Evolutionary conservation across 2,329 filamentous ascomycete genomes (phyloP).

Genomic region (Fusarium robinianum): DNA sequence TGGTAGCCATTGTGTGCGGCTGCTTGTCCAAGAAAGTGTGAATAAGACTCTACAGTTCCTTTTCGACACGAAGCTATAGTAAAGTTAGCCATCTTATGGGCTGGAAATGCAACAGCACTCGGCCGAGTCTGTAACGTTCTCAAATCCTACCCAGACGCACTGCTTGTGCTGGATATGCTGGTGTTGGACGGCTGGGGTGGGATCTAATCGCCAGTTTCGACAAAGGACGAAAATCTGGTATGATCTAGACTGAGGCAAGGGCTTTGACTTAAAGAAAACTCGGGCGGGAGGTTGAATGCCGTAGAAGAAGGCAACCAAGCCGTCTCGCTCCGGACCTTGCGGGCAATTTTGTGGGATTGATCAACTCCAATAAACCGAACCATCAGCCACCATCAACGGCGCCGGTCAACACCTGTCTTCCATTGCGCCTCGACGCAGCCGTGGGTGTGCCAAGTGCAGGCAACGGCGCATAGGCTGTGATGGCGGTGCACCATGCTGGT

Average conservation of each 20-base stretch:
- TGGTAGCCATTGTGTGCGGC: not conserved
- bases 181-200: not conserved
- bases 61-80: constrained; percentile 1
- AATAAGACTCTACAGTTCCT: not conserved
- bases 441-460: not conserved
- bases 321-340: too few relatives aligned
- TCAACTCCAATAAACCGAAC: too few relatives aligned
- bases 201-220: not conserved
- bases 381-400: too few relatives aligned
- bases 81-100: too few relatives aligned
- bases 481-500: not conserved
- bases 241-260: not conserved
- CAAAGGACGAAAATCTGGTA: not conserved
- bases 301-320: too few relatives aligned
- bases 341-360: too few relatives aligned
- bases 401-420: too few relatives aligned
- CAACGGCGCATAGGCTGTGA: not conserved
- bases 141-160: not conserved
- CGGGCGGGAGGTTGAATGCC: too few relatives aligned
- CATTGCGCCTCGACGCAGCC: not conserved
- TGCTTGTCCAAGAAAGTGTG: not conserved
- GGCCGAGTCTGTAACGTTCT: not conserved
- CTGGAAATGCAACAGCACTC: not conserved
- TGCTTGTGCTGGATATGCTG: not conserved
- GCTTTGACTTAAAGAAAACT: too few relatives aligned